phyloP scores from a whole-genome alignment of 1,139 yeast genomes.

The Arxiozyma bovina region DNA sequence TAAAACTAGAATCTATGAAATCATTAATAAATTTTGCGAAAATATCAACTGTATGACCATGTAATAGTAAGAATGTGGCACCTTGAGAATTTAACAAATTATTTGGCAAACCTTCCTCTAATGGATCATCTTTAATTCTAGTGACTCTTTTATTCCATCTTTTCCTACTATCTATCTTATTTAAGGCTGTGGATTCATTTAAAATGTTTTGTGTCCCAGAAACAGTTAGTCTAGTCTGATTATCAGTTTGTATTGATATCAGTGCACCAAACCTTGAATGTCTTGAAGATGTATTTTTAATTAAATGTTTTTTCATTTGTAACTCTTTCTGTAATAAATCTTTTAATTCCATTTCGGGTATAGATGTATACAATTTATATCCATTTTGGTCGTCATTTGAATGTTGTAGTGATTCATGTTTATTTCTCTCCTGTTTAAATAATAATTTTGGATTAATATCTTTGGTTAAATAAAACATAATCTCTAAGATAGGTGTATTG shows the following conservation, averaged over 20 bases:
- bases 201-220: conserved; percentile 68
- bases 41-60: conserved; percentile 30
- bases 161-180: conserved; percentile 56
- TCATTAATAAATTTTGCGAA: conserved; percentile 44
- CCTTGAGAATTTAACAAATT: conserved; percentile 26
- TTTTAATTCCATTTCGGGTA: conserved; percentile 36
- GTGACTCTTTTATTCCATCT: conserved; percentile 48
- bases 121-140: conserved; percentile 40
- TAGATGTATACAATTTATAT: conserved; percentile 1
- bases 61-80: conserved; percentile 28
- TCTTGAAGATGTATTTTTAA: conserved; percentile 53
- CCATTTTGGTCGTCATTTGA: background rate
- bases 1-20: conserved; percentile 70
- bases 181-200: conserved; percentile 42
- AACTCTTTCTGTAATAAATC: conserved; percentile 53
- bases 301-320: conserved; percentile 42
- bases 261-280: conserved; percentile 91
- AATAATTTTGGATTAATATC: conserved; percentile 38
- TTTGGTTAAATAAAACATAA: conserved; percentile 53
- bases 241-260: conserved; percentile 55
- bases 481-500: conserved; percentile 60
- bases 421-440: conserved; percentile 2
- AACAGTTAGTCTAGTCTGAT: conserved; percentile 52
- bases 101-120: conserved; percentile 31
- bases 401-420: background rate